Evolutionary conservation across 305 asterid species (phyloP), one percentile per base, ranked within the genome.

Genomic region (Solanum hybrid): DNA sequence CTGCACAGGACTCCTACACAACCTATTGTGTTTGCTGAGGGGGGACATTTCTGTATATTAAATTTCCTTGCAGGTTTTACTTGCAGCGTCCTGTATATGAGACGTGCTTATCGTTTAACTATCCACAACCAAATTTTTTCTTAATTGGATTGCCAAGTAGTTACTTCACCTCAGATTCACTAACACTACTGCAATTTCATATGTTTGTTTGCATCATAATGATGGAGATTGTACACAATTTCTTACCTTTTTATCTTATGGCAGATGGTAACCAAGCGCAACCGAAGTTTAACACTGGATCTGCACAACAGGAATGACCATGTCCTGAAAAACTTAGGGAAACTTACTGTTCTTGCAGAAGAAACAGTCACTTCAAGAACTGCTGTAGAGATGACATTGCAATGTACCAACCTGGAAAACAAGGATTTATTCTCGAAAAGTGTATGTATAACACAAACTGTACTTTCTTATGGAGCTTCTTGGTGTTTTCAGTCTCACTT

Each of bases 351-450:
- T 82, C 95, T 86, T 87, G 96, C 98, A 7, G 99, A 96, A 92
- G 99, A 96, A 92, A 92, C 91, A 34, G 93, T 92, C 88, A 92
- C 95, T 92, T 94, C 97, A 35, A 94, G 95, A 91, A 93, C 45
- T 40, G 95, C 94, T 36, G 93, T 95, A 75, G 96, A 94, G 92
- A 92, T 96, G 80, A 90, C 94, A 71, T 88, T 96, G 73, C 94
- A 90, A 71, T 95, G 98, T 89, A 84, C 87, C 35, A 92, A 92
- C 89, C 93, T 96, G 87, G 95, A 92, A 66, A 95, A 95, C 94
- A 96, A 95, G 93, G 99, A 95, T 84, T 84, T 93, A 24, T 92
- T 96, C 89, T 95, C 98, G 45, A 95, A 94, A 92, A 96, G 95
- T 90, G 98, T 96, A 94, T 4, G 97, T 79, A 56, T 86, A 88